Percentiles rank a stretch among this genome's conserved stretches.
Conservation (phyloP, 768 basidiomycete genomes). For the Tricholoma sp. region DNA sequence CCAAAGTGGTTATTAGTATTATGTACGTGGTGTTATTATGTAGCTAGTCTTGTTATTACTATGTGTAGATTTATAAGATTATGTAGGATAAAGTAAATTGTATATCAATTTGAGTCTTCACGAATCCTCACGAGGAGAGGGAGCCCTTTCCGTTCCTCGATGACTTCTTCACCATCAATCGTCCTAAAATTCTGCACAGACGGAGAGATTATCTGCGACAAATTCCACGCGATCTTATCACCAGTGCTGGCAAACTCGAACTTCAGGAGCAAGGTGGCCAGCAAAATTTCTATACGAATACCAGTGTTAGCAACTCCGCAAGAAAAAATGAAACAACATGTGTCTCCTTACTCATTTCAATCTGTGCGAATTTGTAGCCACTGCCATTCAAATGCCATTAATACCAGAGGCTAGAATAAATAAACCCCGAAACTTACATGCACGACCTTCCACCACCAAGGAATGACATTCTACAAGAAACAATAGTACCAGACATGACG, state of each 20-base stretch:
- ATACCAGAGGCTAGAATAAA: not conserved
- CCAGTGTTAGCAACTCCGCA: not conserved
- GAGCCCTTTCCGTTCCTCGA: constrained; percentile 31
- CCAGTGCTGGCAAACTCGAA: constrained; percentile 30
- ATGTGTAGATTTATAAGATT: not conserved
- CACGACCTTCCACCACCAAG: constrained; percentile 50
- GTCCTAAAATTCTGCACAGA: constrained; percentile 23
- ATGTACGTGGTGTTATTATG: too few relatives aligned
- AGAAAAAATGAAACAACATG: not conserved
- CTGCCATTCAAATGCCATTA: constrained; percentile 13
- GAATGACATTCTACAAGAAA: constrained; percentile 44
- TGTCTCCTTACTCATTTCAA: constrained; percentile 46
- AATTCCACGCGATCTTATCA: constrained; percentile 39
- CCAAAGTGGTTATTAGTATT: too few relatives aligned
- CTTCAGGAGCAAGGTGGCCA: constrained; percentile 29
- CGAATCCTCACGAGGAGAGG: constrained; percentile 24
- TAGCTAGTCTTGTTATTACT: too few relatives aligned
- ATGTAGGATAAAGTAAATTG: not conserved
- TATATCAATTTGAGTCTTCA: not conserved
- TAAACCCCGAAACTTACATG: constrained; percentile 32
- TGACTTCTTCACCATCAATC: constrained; percentile 7
- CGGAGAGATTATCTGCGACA: constrained; percentile 44
- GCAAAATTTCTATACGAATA: constrained; percentile 30
- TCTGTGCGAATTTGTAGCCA: constrained; percentile 50
- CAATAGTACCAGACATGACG: not conserved